Evolutionary conservation across 345 rosid species (phyloP).

Genomic region (Bretschneidera sinensis): DNA sequence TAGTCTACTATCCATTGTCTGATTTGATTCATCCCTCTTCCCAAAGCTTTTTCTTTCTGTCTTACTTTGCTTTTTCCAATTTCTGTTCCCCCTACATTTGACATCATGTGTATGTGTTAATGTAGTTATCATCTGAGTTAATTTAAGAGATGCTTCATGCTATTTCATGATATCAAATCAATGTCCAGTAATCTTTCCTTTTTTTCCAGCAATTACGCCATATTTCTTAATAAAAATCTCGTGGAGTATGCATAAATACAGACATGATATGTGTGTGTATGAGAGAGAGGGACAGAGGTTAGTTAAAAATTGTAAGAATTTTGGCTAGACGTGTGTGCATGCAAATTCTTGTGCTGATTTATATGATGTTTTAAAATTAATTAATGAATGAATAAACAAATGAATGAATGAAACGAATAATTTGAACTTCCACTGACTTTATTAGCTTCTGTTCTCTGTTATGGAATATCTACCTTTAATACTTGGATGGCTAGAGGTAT

Average conservation of each 20-base stretch:
- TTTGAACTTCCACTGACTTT: not conserved
- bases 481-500: conserved; percentile 4
- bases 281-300: too few relatives aligned
- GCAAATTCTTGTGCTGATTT: not conserved
- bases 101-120: not conserved
- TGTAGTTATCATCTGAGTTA: not conserved
- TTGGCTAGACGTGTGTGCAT: too few relatives aligned
- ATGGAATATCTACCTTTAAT: not conserved
- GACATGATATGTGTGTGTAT: not conserved
- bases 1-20: not conserved
- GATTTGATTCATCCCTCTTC: not conserved
- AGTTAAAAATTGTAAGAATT: too few relatives aligned
- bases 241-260: not conserved
- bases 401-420: not conserved
- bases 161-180: not conserved
- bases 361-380: too few relatives aligned
- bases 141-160: not conserved
- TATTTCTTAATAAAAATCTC: not conserved
- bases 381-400: not conserved
- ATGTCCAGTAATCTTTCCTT: not conserved
- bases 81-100: too few relatives aligned
- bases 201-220: not conserved
- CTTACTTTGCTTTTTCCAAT: not conserved
- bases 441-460: not conserved
- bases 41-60: not conserved